These are phyloP conservation scores for Hemisphaericaspora subhashii DNA, from an alignment of 1,139 yeast species.

Conservation along the genomic window DNA sequence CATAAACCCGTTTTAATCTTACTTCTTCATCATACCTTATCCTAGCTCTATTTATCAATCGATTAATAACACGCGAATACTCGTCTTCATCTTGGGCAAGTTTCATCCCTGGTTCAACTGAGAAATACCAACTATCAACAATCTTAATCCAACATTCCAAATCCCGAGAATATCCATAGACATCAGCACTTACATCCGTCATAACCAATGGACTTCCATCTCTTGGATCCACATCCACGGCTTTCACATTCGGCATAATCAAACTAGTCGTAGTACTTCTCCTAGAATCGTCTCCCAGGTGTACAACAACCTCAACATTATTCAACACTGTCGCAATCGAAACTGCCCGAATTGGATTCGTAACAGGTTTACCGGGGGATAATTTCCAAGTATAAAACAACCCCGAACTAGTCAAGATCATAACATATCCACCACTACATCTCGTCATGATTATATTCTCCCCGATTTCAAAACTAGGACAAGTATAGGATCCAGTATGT, in stretches of 20 bases:
- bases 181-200: conserved; percentile 32
- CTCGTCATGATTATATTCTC: conserved; percentile 52
- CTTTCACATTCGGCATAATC: conserved; percentile 27
- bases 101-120: conserved; percentile 16
- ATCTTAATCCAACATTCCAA: conserved; percentile 48
- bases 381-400: conserved; percentile 52
- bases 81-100: not conserved
- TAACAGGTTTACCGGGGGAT: conserved; percentile 17
- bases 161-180: conserved; percentile 40
- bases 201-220: conserved; percentile 46
- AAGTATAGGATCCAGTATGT: conserved; percentile 50
- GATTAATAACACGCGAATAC: conserved; percentile 1
- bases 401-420: conserved; percentile 55
- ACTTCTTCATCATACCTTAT: conserved; percentile 19
- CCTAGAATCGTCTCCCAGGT: conserved; percentile 7
- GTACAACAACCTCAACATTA: conserved; percentile 14
- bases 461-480: conserved; percentile 62
- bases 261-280: conserved; percentile 13
- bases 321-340: conserved; percentile 56
- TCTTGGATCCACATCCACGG: conserved; percentile 31
- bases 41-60: conserved; percentile 7
- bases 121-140: conserved; percentile 50
- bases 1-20: conserved; percentile 19
- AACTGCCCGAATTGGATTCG: conserved; percentile 37
- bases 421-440: conserved; percentile 51